These are phyloP conservation scores for Carallia brachiata DNA, from an alignment of 345 rosid species.

Conservation along the genomic window DNA sequence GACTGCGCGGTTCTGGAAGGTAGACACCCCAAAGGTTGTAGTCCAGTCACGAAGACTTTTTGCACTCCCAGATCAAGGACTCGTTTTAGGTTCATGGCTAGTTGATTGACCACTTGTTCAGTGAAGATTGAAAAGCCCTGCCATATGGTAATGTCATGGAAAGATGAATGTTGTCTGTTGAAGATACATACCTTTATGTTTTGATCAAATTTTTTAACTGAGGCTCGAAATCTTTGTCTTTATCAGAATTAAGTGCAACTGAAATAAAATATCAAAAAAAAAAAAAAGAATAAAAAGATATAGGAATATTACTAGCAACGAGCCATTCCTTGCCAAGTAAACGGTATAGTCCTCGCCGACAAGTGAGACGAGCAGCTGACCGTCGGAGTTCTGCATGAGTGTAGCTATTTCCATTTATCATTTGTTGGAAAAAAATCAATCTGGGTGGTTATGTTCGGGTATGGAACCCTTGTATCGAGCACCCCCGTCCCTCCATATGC, in stretches of 20 bases:
- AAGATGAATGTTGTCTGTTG: background rate
- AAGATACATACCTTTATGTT: background rate
- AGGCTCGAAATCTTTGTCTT: too few species aligned
- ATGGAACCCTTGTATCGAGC: conserved; percentile 37
- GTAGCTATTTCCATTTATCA: conserved; percentile 36
- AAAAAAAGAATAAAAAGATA: background rate
- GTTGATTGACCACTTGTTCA: conserved; percentile 50
- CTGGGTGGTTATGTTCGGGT: conserved; percentile 80
- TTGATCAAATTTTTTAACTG: too few species aligned
- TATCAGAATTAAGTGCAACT: too few species aligned
- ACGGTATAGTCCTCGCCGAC: conserved; percentile 71
- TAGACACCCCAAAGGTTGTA: conserved; percentile 80
- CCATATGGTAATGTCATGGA: background rate
- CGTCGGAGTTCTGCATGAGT: conserved; percentile 25
- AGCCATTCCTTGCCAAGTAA: conserved; percentile 40
- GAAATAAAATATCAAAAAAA: too few species aligned
- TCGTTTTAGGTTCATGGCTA: conserved; percentile 40
- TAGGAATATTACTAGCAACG: conserved; percentile 34
- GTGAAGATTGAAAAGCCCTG: conserved; percentile 53
- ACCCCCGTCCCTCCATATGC: conserved; percentile 90
- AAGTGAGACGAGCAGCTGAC: conserved; percentile 54
- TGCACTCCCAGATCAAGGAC: conserved; percentile 57
- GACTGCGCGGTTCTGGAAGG: conserved; percentile 35
- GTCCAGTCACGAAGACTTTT: conserved; percentile 41
- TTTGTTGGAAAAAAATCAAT: conserved; percentile 51